phyloP scores from a whole-genome alignment of 139 green algal genomes.

The Coelastrella sp. region DNA sequence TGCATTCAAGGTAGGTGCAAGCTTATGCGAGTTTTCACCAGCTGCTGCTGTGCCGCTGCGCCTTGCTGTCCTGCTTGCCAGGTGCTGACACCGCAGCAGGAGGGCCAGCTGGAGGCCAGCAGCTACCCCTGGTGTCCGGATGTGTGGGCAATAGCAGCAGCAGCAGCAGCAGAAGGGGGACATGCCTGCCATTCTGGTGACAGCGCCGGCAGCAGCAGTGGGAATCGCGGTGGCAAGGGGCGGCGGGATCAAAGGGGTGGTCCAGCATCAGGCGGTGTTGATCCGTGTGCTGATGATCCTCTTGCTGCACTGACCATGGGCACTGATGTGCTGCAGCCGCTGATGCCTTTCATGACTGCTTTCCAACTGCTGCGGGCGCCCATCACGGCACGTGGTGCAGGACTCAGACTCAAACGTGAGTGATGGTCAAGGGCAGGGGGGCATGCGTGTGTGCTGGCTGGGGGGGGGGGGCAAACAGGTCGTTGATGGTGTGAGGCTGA shows the following conservation, averaged over 20 bases:
- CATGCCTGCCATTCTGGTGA: not conserved
- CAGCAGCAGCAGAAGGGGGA: not conserved
- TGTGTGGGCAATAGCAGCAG: slow-evolving; percentile 33
- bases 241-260: not conserved
- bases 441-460: not conserved
- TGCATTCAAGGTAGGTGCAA: too few species aligned
- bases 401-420: slow-evolving; percentile 43
- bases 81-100: slow-evolving; percentile 38
- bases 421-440: not conserved
- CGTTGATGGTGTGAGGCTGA: too few species aligned
- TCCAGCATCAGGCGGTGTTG: not conserved
- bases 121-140: slow-evolving; percentile 49
- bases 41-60: not conserved
- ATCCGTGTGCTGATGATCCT: slow-evolving; percentile 9
- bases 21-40: not conserved
- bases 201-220: slow-evolving; percentile 28
- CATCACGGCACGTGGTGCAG: slow-evolving; percentile 19
- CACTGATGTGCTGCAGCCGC: slow-evolving; percentile 44
- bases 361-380: slow-evolving; percentile 46
- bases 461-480: too few species aligned
- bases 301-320: slow-evolving; percentile 37
- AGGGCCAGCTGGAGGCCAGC: slow-evolving; percentile 41
- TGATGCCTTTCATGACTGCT: slow-evolving; percentile 48
- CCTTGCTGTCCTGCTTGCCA: not conserved
- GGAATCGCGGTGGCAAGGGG: not conserved